Conservation (phyloP, 495 filamentous ascomycete genomes). For the Neurospora cerealis region DNA sequence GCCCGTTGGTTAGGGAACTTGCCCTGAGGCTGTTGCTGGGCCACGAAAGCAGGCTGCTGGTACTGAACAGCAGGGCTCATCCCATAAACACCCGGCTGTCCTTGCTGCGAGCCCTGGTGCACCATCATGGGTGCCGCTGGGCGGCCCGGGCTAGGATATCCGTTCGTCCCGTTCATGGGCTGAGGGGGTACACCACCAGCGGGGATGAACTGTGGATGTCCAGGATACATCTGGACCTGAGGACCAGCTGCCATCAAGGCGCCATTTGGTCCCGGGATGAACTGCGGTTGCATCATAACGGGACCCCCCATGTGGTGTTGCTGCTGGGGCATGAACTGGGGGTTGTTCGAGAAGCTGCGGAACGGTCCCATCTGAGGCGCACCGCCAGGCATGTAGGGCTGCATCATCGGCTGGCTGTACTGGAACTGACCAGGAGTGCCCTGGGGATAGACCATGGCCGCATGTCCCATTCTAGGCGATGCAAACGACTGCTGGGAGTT, state of each 20-base stretch:
- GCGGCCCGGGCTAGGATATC: conserved; percentile 75
- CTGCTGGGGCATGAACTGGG: conserved; percentile 58
- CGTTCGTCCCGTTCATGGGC: conserved; percentile 51
- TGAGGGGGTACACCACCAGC: conserved; percentile 50
- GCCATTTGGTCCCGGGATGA: conserved; percentile 38
- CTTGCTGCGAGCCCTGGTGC: conserved; percentile 60
- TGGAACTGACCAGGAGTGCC: conserved; percentile 58
- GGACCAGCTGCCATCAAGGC: conserved; percentile 49
- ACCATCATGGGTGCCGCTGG: conserved; percentile 74
- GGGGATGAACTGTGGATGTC: conserved; percentile 52
- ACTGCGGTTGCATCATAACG: conserved; percentile 75
- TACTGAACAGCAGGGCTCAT: conserved; percentile 59
- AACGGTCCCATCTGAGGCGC: conserved; percentile 46
- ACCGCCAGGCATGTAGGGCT: conserved; percentile 57
- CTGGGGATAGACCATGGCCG: conserved; percentile 59
- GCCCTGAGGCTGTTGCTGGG: conserved; percentile 54
- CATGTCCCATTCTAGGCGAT: conserved; percentile 65
- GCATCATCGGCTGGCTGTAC: conserved; percentile 64
- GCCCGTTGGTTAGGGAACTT: conserved; percentile 37
- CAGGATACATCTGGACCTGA: conserved; percentile 65
- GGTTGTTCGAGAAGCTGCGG: conserved; percentile 45
- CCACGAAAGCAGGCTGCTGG: conserved; percentile 54
- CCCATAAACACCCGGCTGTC: conserved; percentile 52
- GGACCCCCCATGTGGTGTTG: conserved; percentile 53
- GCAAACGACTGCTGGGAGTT: conserved; percentile 66